phyloP scores from a whole-genome alignment of 805 yeast species.

The Barnettozyma californica region DNA sequence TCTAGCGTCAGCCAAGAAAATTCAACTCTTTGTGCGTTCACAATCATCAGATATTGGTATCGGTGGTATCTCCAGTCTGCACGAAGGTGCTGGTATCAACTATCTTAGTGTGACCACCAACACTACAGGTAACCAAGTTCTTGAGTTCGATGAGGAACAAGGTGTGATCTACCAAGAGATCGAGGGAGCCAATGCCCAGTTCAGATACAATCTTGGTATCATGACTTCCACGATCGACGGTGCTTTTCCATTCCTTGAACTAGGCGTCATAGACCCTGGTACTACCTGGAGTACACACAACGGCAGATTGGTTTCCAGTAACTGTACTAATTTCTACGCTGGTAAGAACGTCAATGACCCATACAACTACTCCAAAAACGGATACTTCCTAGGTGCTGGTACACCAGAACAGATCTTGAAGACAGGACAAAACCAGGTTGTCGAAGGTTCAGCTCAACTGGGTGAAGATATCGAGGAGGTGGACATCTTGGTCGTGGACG shows the following conservation, averaged over 20 bases:
- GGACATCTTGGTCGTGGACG: background rate
- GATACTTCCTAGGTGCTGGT: conserved; percentile 24
- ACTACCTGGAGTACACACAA: conserved; percentile 10
- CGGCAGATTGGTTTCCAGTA: conserved; percentile 21
- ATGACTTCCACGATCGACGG: background rate
- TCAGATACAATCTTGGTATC: conserved; percentile 5
- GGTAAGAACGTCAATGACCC: conserved; percentile 41
- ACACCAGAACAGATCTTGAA: background rate
- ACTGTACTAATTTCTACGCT: conserved; percentile 33
- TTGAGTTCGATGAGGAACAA: conserved; percentile 4
- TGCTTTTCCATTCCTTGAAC: conserved; percentile 15
- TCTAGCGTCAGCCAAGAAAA: background rate
- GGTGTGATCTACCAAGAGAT: conserved; percentile 8
- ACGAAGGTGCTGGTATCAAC: conserved; percentile 21
- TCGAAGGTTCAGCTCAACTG: background rate
- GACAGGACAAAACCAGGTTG: background rate
- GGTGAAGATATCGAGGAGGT: background rate
- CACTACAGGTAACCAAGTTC: conserved; percentile 6
- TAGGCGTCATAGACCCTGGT: conserved; percentile 8
- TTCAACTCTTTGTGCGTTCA: background rate
- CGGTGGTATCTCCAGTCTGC: conserved; percentile 8
- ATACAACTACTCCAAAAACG: conserved; percentile 30
- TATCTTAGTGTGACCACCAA: conserved; percentile 12
- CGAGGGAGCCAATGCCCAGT: background rate
- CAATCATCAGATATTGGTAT: background rate